A percentile compares a stretch with the other conserved stretches of the same genome.
phyloP scores from a whole-genome alignment of 148 eudicot species.

The Chenopodium quinoa region DNA sequence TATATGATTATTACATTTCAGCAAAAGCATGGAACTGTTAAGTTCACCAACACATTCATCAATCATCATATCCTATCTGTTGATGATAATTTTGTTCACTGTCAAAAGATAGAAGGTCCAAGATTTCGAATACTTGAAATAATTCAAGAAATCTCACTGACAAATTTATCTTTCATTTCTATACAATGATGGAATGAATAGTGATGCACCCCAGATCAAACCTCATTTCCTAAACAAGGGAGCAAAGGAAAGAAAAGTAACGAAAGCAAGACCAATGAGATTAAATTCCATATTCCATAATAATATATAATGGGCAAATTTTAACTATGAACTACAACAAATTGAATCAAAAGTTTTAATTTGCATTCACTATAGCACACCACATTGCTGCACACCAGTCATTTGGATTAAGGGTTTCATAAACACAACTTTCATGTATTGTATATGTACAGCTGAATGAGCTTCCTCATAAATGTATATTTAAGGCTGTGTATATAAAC shows the following conservation, averaged over 20 bases:
- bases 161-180: neutral
- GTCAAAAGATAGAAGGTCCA: neutral
- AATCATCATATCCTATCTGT: neutral
- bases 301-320: neutral
- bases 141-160: neutral
- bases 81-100: neutral
- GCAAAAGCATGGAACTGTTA: too few relatives aligned
- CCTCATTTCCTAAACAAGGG: neutral
- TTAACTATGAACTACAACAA: neutral
- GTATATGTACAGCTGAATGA: neutral
- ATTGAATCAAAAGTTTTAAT: neutral
- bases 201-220: neutral
- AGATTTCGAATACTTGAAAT: neutral
- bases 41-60: neutral
- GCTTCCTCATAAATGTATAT: neutral
- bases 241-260: neutral
- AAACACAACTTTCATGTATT: neutral
- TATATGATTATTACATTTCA: too few relatives aligned
- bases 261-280: neutral
- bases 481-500: neutral
- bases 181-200: neutral
- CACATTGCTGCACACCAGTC: neutral
- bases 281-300: neutral
- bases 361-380: neutral
- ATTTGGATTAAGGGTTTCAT: neutral